Conservation (phyloP, 2,329 filamentous ascomycete genomes). For the Aspergillus sergii region DNA sequence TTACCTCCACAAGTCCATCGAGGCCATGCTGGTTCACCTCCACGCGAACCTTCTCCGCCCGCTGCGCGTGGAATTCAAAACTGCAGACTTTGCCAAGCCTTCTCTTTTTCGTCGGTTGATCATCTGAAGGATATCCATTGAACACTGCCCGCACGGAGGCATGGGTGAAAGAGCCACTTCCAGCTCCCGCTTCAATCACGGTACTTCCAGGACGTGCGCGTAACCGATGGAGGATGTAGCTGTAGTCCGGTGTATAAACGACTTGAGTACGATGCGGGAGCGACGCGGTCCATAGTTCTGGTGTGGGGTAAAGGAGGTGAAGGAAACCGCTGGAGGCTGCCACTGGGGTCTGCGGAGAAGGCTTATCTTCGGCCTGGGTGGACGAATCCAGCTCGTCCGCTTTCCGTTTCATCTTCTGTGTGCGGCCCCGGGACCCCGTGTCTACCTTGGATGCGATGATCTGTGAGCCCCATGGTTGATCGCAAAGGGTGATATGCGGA, state of each 20-base stretch:
- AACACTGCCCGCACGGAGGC: slow-evolving; percentile 54
- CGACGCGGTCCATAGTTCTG: slow-evolving; percentile 54
- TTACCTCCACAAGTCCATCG: slow-evolving; percentile 47
- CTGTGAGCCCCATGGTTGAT: slow-evolving; percentile 87
- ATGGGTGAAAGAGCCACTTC: slow-evolving; percentile 56
- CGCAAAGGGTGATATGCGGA: slow-evolving; percentile 75
- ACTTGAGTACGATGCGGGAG: slow-evolving; percentile 56
- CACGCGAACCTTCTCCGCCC: slow-evolving; percentile 43
- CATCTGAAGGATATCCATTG: slow-evolving; percentile 42
- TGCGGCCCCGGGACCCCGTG: slow-evolving; percentile 81
- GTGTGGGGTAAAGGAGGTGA: slow-evolving; percentile 52
- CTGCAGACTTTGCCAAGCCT: slow-evolving; percentile 51
- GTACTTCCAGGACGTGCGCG: slow-evolving; percentile 49
- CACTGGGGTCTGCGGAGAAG: slow-evolving; percentile 32
- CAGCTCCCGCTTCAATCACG: slow-evolving; percentile 55
- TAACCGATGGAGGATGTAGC: slow-evolving; percentile 54
- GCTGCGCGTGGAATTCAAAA: slow-evolving; percentile 53
- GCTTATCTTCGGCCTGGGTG: slow-evolving; percentile 22
- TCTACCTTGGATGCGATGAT: slow-evolving; percentile 87
- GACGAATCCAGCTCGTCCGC: slow-evolving; percentile 44
- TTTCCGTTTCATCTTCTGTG: slow-evolving; percentile 62
- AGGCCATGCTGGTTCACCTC: slow-evolving; percentile 50
- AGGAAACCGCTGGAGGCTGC: slow-evolving; percentile 51
- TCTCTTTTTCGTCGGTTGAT: slow-evolving; percentile 26
- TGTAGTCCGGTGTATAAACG: slow-evolving; percentile 57